phyloP scores from a whole-genome alignment of 495 filamentous ascomycete genomes.

The Penicillium manginii region DNA sequence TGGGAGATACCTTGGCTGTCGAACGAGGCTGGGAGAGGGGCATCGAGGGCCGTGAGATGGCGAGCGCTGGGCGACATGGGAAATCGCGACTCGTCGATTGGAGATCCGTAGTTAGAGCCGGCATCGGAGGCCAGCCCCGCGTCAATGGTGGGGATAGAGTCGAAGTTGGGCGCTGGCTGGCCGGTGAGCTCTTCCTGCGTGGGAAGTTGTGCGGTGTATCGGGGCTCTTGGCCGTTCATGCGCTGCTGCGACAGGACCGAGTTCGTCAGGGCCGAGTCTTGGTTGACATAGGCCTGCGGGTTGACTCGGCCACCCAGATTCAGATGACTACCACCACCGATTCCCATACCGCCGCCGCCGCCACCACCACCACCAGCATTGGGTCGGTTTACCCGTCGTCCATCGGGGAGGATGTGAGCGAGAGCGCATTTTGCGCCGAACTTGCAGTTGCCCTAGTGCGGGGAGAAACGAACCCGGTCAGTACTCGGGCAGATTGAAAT shows the following conservation, averaged over 20 bases:
- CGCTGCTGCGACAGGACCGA: conserved; percentile 77
- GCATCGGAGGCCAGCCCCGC: conserved; percentile 76
- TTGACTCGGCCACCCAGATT: conserved; percentile 75
- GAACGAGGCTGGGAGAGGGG: conserved; percentile 91
- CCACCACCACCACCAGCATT: conserved; percentile 30
- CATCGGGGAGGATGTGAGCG: conserved; percentile 92
- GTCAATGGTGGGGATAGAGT: conserved; percentile 75
- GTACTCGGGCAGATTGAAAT: not conserved
- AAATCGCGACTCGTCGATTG: conserved; percentile 69
- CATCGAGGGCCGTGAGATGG: conserved; percentile 85
- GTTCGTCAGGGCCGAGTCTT: conserved; percentile 79
- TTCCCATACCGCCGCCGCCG: not conserved
- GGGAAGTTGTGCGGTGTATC: conserved; percentile 43
- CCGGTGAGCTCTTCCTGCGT: conserved; percentile 48
- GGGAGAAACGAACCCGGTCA: not conserved
- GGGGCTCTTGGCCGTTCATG: conserved; percentile 50
- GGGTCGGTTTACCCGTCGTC: conserved; percentile 80
- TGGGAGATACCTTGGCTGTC: conserved; percentile 95
- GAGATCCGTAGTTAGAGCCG: conserved; percentile 86
- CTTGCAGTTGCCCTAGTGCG: conserved; percentile 90
- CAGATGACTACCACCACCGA: conserved; percentile 57
- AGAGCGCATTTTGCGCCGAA: conserved; percentile 97
- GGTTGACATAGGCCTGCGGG: conserved; percentile 63
- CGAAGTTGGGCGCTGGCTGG: conserved; percentile 48
- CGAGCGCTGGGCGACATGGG: conserved; percentile 71